A percentile compares a stretch with the other conserved stretches of the same genome.
These are phyloP conservation scores for Letharia columbiana DNA, from an alignment of 495 filamentous ascomycete genomes.

Conservation along the genomic window DNA sequence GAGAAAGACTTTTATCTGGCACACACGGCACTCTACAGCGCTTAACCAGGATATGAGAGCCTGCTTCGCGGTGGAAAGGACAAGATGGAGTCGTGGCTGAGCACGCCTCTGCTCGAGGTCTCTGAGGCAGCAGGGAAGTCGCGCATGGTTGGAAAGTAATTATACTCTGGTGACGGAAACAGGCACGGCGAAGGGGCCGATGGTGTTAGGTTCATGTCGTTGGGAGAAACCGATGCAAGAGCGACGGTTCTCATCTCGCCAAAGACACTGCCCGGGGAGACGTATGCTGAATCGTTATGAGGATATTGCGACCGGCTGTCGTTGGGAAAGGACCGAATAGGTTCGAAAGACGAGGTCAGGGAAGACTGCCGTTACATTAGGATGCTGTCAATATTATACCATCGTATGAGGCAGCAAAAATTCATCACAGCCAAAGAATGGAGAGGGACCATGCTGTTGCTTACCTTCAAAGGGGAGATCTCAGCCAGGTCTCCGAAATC, in stretches of 20 bases:
- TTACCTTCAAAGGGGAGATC: constrained; percentile 4
- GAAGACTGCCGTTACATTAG: neutral
- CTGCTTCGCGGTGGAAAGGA: constrained; percentile 17
- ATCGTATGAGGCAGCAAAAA: neutral
- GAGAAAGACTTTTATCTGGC: constrained; percentile 16
- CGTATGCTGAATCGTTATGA: constrained; percentile 6
- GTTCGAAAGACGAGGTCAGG: constrained; percentile 2
- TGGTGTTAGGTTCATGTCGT: neutral
- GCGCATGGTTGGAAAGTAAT: constrained; percentile 14
- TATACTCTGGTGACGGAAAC: constrained; percentile 12
- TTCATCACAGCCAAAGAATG: neutral
- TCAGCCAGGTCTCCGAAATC: constrained; percentile 18
- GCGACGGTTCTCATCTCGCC: neutral
- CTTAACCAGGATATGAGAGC: constrained; percentile 17
- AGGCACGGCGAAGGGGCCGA: neutral
- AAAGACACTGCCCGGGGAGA: constrained; percentile 10
- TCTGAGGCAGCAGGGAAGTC: constrained; percentile 17
- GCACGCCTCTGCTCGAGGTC: constrained; percentile 16
- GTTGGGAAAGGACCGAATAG: neutral
- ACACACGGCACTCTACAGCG: constrained; percentile 17
- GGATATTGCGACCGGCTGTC: neutral
- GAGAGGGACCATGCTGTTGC: neutral
- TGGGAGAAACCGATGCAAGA: neutral
- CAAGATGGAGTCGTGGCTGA: constrained; percentile 17
- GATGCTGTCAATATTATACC: neutral